Conservation (phyloP, 192 early-diverging fungal genomes). For the Backusella tuberculispora region DNA sequence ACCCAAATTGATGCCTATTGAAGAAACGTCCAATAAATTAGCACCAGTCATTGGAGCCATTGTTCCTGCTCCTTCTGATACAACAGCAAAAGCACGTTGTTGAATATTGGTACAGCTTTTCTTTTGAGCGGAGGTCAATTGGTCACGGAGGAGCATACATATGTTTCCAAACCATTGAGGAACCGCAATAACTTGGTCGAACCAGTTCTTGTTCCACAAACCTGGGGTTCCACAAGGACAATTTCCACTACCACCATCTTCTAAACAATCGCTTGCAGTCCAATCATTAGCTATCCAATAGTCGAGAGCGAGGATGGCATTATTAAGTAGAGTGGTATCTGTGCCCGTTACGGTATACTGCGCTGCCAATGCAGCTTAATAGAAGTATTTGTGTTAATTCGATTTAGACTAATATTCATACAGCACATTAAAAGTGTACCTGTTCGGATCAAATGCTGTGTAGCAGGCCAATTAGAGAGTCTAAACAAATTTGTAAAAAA, state of each 20-base stretch:
- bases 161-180: slow-evolving; percentile 11
- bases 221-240: slow-evolving; percentile 40
- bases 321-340: slow-evolving; percentile 5
- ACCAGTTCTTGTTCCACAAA: slow-evolving; percentile 41
- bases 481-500: slow-evolving; percentile 13
- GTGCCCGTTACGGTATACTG: neutral
- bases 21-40: slow-evolving; percentile 29
- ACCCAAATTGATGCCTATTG: slow-evolving; percentile 24
- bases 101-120: slow-evolving; percentile 19
- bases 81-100: slow-evolving; percentile 4
- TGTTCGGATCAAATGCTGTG: slow-evolving; percentile 24
- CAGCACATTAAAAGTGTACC: neutral
- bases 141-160: slow-evolving; percentile 21
- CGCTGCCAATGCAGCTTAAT: neutral
- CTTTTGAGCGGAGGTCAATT: neutral
- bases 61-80: neutral
- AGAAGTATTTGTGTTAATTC: neutral
- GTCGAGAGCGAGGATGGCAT: slow-evolving; percentile 12
- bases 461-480: slow-evolving; percentile 31
- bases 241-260: slow-evolving; percentile 18
- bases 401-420: neutral
- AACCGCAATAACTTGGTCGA: slow-evolving; percentile 24
- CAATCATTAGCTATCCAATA: slow-evolving; percentile 35
- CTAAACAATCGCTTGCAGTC: neutral
- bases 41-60: slow-evolving; percentile 26